Percentiles rank a stretch among this genome's conserved stretches.
These are phyloP conservation scores for Leccinum cinnamomeum DNA, from an alignment of 1,284 basidiomycete genomes.

Conservation along the genomic window DNA sequence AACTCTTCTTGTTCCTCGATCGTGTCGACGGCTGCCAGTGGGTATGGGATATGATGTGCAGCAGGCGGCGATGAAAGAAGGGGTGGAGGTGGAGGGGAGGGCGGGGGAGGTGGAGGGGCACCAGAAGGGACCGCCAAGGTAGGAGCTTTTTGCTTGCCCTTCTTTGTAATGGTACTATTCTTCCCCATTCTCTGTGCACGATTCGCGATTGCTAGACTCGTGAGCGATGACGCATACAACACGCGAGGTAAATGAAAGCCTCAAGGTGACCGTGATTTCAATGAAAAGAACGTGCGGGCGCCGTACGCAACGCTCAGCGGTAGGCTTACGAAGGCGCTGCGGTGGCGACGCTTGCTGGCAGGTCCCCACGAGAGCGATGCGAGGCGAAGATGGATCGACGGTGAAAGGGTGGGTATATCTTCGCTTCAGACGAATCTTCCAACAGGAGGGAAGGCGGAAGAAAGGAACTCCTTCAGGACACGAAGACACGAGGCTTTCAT, in stretches of 20 bases:
- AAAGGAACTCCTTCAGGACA: conserved; percentile 12
- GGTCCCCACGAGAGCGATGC: neutral
- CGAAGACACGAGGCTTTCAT: conserved; percentile 26
- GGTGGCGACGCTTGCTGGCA: neutral
- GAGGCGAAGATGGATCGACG: conserved; percentile 7
- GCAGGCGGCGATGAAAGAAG: conserved; percentile 29
- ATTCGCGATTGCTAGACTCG: conserved; percentile 23
- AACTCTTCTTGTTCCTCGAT: conserved; percentile 33
- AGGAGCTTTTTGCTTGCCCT: conserved; percentile 38
- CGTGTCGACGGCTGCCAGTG: conserved; percentile 19
- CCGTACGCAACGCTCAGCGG: conserved; percentile 3
- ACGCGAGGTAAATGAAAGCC: conserved; percentile 34
- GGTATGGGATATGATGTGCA: conserved; percentile 30
- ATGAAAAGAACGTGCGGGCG: conserved; percentile 10
- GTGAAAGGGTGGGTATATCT: conserved; percentile 3
- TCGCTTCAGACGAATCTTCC: conserved; percentile 1
- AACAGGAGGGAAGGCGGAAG: conserved; percentile 5
- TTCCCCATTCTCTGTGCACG: conserved; percentile 30
- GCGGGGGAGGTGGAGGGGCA: conserved; percentile 12
- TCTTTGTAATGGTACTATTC: conserved; percentile 30
- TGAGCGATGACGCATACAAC: conserved; percentile 29
- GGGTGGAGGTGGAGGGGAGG: conserved; percentile 11
- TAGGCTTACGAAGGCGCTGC: conserved; percentile 7
- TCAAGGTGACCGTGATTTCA: conserved; percentile 20
- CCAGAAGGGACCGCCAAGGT: neutral